Base-by-base conservation (phyloP, 2,329 filamentous ascomycete species). In the Fusarium goolgardi region DNA sequence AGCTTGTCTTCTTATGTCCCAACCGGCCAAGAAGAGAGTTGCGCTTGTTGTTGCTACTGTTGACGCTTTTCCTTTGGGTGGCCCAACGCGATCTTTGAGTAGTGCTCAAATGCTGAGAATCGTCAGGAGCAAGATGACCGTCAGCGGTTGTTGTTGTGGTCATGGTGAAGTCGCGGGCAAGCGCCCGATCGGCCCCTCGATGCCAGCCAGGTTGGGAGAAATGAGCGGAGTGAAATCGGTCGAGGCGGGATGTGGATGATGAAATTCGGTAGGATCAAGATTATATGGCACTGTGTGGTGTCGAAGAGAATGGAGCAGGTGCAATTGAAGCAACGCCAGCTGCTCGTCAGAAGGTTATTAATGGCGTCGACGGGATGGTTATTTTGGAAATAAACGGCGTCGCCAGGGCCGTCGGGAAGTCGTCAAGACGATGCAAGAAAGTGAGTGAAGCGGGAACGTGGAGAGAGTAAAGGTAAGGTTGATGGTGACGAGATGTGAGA, bases 21-120 rank as follows among this genome's bases (percentile, higher is more conserved):
- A 90, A 83, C 72, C 94, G 90, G 74, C 91, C 90, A 74, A 96
- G 88, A 67, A 98, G 90, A 45, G 92, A 96, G 59, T 90, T 82
- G 67, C 96, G 90, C 84, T 97, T 98, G 77, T 87, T 85, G 71
- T 86, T 84, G 69, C 91, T 93, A 77, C 90, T 92, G 76, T 89
- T 87, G 73, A 92, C 88, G 16, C 90, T 89, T 78, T 92, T 88
- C 78, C 93, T 92, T 75, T 94, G 92, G n/a, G 96, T 98, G 20
- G 96, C 95, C 96, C 96, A 98, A 88, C 96, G 87, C 79, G 96
- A 90, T 76, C 94, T 87, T 77, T 95, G 93, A 23, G 90, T 91
- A 47, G 70, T 49, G 55, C 65, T 72, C 43, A 68, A 59, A 55
- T 63, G 51, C 51, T 54, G 51, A 25, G 39, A 32, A 54, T 54